Percentiles rank a stretch among this genome's conserved stretches.
phyloP scores from a whole-genome alignment of 495 filamentous ascomycete genomes.

The Penicillium chermesinum region DNA sequence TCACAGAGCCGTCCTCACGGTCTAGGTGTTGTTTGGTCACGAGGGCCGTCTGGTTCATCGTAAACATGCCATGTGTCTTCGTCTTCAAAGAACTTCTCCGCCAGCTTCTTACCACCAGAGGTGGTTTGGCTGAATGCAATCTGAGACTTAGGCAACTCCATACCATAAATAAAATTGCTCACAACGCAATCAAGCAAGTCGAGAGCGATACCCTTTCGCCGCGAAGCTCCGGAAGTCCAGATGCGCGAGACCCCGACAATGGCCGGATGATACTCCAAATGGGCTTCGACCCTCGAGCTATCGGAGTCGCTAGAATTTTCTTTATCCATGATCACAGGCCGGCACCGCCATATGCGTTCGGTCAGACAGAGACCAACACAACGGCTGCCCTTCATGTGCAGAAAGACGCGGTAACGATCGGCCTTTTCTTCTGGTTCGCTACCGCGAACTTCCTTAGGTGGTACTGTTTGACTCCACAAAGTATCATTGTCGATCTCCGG shows the following conservation, averaged over 20 bases:
- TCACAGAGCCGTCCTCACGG: no score
- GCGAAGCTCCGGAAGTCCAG: constrained; percentile 60
- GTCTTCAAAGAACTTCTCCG: constrained; percentile 57
- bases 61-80: constrained; percentile 51
- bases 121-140: constrained; percentile 76
- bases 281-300: no score
- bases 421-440: constrained; percentile 33
- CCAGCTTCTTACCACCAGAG: constrained; percentile 58
- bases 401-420: constrained; percentile 59
- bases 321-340: constrained; percentile 37
- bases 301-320: constrained; percentile 31
- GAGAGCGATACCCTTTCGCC: constrained; percentile 57
- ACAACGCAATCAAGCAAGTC: constrained; percentile 58
- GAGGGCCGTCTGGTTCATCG: no score
- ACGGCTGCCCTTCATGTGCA: constrained; percentile 58
- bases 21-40: no score
- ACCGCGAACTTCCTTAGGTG: constrained; percentile 32
- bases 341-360: constrained; percentile 58
- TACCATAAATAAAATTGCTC: constrained; percentile 60
- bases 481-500: constrained; percentile 53
- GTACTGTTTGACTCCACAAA: constrained; percentile 53
- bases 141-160: constrained; percentile 56
- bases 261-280: no score
- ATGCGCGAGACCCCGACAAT: constrained; percentile 67
- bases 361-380: constrained; percentile 64